Conservation (phyloP, 148 eudicot species). For the Tetragonia tetragonoides region DNA sequence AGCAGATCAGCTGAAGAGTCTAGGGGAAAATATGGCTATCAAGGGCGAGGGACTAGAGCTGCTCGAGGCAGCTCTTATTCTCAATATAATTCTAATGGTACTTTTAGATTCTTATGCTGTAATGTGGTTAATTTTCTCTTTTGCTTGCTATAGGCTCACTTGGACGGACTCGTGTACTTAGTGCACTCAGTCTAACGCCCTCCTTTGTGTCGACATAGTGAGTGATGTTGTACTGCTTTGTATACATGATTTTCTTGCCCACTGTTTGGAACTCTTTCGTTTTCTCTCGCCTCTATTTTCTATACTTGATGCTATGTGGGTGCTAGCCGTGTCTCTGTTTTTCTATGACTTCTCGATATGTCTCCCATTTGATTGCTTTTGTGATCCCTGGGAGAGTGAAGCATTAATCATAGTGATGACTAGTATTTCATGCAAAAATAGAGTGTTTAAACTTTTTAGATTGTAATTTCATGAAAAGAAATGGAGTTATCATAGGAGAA, state of each 20-base stretch:
- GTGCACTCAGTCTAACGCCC: background rate
- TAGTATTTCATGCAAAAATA: background rate
- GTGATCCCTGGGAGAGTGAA: background rate
- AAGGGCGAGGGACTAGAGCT: slow-evolving; percentile 34
- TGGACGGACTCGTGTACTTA: background rate
- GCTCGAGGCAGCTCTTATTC: slow-evolving; percentile 31
- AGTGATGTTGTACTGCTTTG: background rate
- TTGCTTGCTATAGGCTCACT: background rate
- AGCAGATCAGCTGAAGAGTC: slow-evolving; percentile 32
- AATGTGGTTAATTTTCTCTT: slow-evolving; percentile 3
- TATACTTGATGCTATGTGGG: background rate
- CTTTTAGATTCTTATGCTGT: background rate
- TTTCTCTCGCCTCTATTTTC: background rate
- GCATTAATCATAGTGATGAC: background rate
- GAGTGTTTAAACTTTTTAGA: background rate
- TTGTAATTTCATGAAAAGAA: background rate
- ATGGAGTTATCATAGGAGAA: background rate
- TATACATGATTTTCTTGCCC: background rate
- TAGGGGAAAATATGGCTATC: slow-evolving; percentile 34
- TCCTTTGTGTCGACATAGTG: background rate
- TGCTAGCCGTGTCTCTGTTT: background rate
- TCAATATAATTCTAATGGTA: slow-evolving; percentile 34
- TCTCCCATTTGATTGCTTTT: background rate
- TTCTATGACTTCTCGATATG: background rate
- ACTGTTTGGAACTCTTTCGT: background rate